Evolutionary conservation across 306 rosid species (phyloP), one percentile per base, ranked within the genome.

Genomic region (Trifolium subterraneum): DNA sequence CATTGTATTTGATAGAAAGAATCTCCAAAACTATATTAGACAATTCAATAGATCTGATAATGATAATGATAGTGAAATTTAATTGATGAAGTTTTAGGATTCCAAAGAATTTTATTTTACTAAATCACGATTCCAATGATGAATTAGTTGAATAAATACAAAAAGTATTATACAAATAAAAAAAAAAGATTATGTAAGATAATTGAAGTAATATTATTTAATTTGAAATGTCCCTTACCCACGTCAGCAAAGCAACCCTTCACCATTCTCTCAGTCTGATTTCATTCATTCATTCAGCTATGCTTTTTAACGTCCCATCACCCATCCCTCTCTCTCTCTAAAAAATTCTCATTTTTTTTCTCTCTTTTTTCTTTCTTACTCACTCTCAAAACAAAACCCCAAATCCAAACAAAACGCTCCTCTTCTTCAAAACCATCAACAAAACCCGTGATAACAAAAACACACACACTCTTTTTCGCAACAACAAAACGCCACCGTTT

Each of bases 241-340:
- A 71, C 55, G 67, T 56, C 68, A 73, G 19, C 77, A 73, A 44
- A 31, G 44, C 77, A 59, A 59, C 68, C 58, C 56, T 44, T 72
- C 64, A 70, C 65, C 72, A 56, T 62, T 63, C 58, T 27, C 27
- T 41, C 36, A 3, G 45, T 63, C 68, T 67, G 39, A 61, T 81
- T 73, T 71, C 83, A 56, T 82, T 85, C 91, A 82, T 88, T 88
- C 92, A 83, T 88, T 86, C 87, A 86, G 81, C 86, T 71, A 72
- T 66, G 25, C 89, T 86, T 84, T 71, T 88, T 81, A 19, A 88
- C 91, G 92, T 92, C 93, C 96, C 92, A 92, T 92, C 96, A 87
- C 29, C 70, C 60, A 81, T 15, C 41, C 31, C 42, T 60, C 66
- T 65, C 61, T 64, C 69, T 77, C 45, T 60, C 23, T 15, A 7